Evolutionary conservation across 805 yeast species (phyloP), one percentile per base, ranked within the genome.

Genomic region (Pichia deserticola): DNA sequence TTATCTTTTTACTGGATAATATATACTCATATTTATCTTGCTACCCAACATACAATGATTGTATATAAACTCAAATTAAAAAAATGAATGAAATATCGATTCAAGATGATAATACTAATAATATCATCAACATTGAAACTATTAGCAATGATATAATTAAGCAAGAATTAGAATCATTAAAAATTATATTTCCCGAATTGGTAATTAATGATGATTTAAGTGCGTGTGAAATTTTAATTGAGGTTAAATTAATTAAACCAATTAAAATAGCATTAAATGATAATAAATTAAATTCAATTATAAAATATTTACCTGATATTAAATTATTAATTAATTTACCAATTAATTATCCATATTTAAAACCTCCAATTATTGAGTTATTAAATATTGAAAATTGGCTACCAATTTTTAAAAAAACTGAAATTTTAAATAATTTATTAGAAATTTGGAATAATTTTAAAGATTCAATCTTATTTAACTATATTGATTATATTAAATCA

Each of bases 171-270:
- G 70, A 65, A 37, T 67, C 73, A 5, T 52, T 76, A 39, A 48
- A 50, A 43, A 69, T 72, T 0, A 76, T 76, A 1, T 77, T 63
- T 51, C 76, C 76, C 1, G 74, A 76, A 47, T 57, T 62, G 5
- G 44, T 25, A 35, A 50, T 61, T 5, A 36, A 44, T 25, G 3
- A 20, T 4, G 44, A 7, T 0, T 20, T 39, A 15, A 51, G 29
- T 10, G 11, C 54, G 0, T 75, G 76, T 0, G 6, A 20, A 20
- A 20, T 20, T 20, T 20, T 20, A 20, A 20, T 20, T 20, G 20
- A 20, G 3, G 20, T 20, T 20, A 20, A 20, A 20, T 20, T 20
- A 20, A 20, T 20, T 20, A 20, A 20, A 20, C 20, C 20, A 20
- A 10, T 30, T 30, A 30, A 6, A 7, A 7, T 30, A 30, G 3